Evolutionary conservation across 2,329 filamentous ascomycete genomes (phyloP).

Genomic region (Clarireedia paspali): DNA sequence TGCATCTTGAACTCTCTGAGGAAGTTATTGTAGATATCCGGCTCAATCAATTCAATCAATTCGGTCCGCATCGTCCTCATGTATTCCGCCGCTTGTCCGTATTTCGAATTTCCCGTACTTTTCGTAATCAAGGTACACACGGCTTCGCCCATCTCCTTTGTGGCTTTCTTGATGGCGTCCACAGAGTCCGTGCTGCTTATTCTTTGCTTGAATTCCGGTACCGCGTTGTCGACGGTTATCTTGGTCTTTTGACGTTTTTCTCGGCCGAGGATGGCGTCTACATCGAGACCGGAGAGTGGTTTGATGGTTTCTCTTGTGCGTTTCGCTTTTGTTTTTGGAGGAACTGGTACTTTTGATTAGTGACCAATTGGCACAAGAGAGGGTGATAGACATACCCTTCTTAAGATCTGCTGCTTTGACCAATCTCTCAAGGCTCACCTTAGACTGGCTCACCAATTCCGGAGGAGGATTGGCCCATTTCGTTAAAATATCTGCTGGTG

Average conservation of each 20-base stretch:
- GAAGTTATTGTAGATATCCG: constrained; percentile 68
- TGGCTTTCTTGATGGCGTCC: constrained; percentile 55
- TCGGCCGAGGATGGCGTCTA: constrained; percentile 68
- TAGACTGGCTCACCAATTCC: constrained; percentile 52
- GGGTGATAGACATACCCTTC: constrained; percentile 48
- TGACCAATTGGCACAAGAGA: background rate
- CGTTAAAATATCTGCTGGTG: constrained; percentile 55
- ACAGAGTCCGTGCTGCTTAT: constrained; percentile 54
- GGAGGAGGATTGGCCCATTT: constrained; percentile 67
- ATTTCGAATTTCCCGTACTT: constrained; percentile 69
- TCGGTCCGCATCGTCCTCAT: constrained; percentile 73
- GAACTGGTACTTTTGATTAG: constrained; percentile 43
- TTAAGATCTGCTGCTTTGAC: constrained; percentile 71
- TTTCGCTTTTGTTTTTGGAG: constrained; percentile 68
- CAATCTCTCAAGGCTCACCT: constrained; percentile 52
- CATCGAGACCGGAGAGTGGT: constrained; percentile 82
- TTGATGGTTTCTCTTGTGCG: constrained; percentile 60
- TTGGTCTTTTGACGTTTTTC: constrained; percentile 37
- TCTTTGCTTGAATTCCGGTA: constrained; percentile 84
- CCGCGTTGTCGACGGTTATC: constrained; percentile 64
- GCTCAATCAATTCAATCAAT: constrained; percentile 67
- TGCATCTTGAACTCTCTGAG: constrained; percentile 63
- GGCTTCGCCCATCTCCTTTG: constrained; percentile 67
- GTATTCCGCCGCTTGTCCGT: constrained; percentile 67
- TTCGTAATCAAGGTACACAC: constrained; percentile 60